Base-by-base conservation (phyloP, 306 rosid genomes). In the Casuarina glauca region DNA sequence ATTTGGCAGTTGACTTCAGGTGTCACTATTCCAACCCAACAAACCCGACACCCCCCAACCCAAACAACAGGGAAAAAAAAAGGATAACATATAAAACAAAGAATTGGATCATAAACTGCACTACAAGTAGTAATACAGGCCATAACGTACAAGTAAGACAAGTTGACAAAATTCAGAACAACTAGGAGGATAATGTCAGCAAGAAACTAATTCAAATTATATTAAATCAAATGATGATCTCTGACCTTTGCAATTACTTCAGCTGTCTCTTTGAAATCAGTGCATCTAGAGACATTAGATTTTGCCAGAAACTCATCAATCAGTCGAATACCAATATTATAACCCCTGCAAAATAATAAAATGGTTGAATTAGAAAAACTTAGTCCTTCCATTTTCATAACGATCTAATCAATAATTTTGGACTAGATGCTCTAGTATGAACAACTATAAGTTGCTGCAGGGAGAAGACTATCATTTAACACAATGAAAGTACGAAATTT, bases 271-370 rank as follows among this genome's bases (percentile, higher is more conserved):
- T 88, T 91, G 90, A 95, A 95, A 85, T 95, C 97, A 4, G 89
- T 91, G 74, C 98, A 95, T 79, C 97, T 91, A 41, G 98, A 86
- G 74, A 95, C 92, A 85, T 93, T 92, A 82, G 98, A 95, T 82
- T 95, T 95, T 52, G 98, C 98, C n/a, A 95, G 86, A 87, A 95
- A 95, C 83, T 95, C 99, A 80, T 95, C 99, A 61, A 95, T 83
- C 78, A 95, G 81, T 71, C 99, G 91, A 83, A 88, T 89, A 79
- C 99, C 99, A 73, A 95, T 95, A 70, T 95, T 95, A 78, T 93
- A 95, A 44, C 97, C 99, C 97, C 97, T 95, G 90, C 76, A 87
- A 76, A 42, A 46, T 41, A 81, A 81, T 52, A 69, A 32, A 60
- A 49, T 49, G 61, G 55, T 36, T 43, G 49, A 52, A 45, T 20